A percentile compares a stretch with the other conserved stretches of the same genome.
Evolutionary conservation across 176 grass and related monocot genomes (phyloP).

Genomic region (Aegilops longissima): DNA sequence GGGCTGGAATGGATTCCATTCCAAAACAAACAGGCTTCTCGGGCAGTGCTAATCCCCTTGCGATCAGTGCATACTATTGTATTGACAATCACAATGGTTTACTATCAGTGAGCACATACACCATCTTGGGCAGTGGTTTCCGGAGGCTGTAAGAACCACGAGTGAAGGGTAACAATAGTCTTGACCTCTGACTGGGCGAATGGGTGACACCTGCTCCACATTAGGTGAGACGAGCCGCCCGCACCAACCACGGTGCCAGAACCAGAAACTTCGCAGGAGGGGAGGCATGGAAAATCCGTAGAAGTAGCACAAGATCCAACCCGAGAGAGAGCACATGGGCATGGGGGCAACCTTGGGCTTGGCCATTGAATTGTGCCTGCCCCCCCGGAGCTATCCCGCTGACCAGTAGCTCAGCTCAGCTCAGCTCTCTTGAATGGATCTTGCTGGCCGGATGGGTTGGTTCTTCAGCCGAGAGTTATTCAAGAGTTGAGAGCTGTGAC

Average conservation of each 20-base stretch:
- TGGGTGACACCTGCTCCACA: background rate
- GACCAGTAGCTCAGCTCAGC: background rate
- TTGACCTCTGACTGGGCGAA: background rate
- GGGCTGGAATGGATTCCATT: background rate
- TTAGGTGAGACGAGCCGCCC: background rate
- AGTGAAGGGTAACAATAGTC: background rate
- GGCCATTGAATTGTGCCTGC: background rate
- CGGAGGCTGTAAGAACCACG: too few relatives aligned
- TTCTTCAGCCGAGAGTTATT: background rate
- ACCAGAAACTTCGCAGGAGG: background rate
- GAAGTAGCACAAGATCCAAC: background rate
- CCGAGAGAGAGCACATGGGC: background rate
- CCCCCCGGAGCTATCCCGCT: background rate
- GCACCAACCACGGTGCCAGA: background rate
- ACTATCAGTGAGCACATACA: background rate
- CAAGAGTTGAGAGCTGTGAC: background rate
- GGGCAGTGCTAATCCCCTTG: background rate
- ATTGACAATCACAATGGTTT: background rate
- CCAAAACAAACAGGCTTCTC: background rate
- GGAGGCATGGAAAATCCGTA: too few relatives aligned
- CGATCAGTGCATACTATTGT: background rate
- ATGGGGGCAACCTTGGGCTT: background rate
- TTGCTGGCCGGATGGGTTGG: too few relatives aligned
- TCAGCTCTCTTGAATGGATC: background rate
- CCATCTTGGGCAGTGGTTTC: background rate